A percentile compares a stretch with the other conserved stretches of the same genome.
phyloP scores from a whole-genome alignment of 352 stramenopile genomes.

The Globisporangium emineosum region DNA sequence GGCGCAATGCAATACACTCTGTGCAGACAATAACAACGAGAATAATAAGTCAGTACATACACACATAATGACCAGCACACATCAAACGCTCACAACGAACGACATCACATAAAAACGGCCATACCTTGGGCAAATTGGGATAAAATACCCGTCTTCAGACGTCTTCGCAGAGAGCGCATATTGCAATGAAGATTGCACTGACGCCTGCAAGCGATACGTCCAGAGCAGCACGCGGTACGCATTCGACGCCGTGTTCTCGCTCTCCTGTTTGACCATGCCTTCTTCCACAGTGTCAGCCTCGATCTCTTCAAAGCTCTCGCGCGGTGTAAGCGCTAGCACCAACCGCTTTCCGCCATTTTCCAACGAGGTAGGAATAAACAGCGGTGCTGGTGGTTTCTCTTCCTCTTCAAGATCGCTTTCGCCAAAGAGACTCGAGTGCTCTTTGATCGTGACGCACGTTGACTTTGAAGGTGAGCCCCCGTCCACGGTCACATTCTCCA shows the following conservation, averaged over 20 bases:
- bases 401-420: constrained; percentile 34
- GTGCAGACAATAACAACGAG: constrained; percentile 15
- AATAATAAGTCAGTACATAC: constrained; percentile 1
- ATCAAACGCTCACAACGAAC: neutral
- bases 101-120: neutral
- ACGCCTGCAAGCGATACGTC: constrained; percentile 76
- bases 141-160: constrained; percentile 78
- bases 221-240: constrained; percentile 72
- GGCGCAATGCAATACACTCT: constrained; percentile 80
- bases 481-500: neutral
- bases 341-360: neutral
- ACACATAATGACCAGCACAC: neutral
- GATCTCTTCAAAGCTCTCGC: constrained; percentile 68
- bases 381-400: constrained; percentile 20
- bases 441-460: constrained; percentile 10
- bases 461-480: too few species aligned
- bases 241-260: constrained; percentile 65
- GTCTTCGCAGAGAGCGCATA: constrained; percentile 78
- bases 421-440: constrained; percentile 19
- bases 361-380: neutral
- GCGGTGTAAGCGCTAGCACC: constrained; percentile 22
- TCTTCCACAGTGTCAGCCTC: constrained; percentile 49
- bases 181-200: constrained; percentile 67
- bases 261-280: constrained; percentile 67
- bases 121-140: constrained; percentile 74